Evolutionary conservation across 805 yeast genomes (phyloP).

Genomic region (Pichia occidentalis): DNA sequence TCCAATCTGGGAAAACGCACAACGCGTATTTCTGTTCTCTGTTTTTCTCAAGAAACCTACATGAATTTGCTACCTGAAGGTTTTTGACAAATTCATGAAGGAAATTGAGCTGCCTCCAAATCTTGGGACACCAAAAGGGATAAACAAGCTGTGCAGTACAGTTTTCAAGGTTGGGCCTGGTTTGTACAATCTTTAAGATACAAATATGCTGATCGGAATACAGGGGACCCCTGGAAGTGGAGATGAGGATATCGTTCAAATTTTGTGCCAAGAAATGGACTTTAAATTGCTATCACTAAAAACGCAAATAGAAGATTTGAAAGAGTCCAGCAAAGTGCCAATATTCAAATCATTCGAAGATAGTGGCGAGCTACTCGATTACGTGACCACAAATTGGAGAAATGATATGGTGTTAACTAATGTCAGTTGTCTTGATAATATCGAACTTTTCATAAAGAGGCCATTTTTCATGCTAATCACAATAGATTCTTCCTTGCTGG

Average conservation of each 20-base stretch:
- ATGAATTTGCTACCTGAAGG: no score
- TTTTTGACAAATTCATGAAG: no score
- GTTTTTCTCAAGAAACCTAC: no score
- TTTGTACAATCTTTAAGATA: no score
- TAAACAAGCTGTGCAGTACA: no score
- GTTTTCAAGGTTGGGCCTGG: no score
- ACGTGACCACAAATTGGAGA: slow-evolving; percentile 63
- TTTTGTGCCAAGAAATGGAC: slow-evolving; percentile 43
- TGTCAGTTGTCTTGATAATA: slow-evolving; percentile 35
- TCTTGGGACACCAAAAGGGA: no score
- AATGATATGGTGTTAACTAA: slow-evolving; percentile 52
- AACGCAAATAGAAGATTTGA: slow-evolving; percentile 7
- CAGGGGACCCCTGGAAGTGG: slow-evolving; percentile 68
- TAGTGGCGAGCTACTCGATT: slow-evolving; percentile 42
- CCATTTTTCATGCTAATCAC: slow-evolving; percentile 82
- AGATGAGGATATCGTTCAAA: slow-evolving; percentile 52
- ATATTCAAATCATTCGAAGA: slow-evolving; percentile 14
- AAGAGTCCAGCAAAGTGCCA: background rate
- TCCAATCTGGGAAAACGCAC: no score
- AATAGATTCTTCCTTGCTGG: slow-evolving; percentile 61
- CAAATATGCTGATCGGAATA: slow-evolving; percentile 65
- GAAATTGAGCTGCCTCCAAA: no score
- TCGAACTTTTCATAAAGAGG: slow-evolving; percentile 49
- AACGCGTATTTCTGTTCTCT: no score
- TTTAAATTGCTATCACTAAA: slow-evolving; percentile 32